Conservation (phyloP, 2,329 filamentous ascomycete species). For the Ophiostoma australiae region DNA sequence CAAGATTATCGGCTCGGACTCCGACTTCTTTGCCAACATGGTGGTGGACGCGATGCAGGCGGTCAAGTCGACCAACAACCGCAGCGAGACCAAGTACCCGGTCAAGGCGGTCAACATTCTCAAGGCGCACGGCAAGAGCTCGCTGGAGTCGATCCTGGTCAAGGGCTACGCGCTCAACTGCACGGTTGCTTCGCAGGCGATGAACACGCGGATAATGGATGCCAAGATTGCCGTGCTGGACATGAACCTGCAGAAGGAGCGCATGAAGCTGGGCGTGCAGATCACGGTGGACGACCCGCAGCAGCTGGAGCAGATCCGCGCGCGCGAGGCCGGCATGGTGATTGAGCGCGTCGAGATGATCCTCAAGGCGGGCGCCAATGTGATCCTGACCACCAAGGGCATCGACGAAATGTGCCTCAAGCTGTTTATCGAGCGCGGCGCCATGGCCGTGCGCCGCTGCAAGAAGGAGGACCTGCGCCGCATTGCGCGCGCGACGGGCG, state of each 20-base stretch:
- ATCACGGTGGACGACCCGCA: constrained; percentile 97
- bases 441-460: constrained; percentile 91
- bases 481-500: constrained; percentile 93
- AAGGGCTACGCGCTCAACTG: constrained; percentile 98
- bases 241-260: constrained; percentile 98
- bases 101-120: constrained; percentile 99
- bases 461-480: constrained; percentile 97
- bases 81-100: constrained; percentile 88
- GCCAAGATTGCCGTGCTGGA: constrained; percentile 96
- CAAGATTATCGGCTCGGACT: constrained; percentile 95
- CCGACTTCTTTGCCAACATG: constrained; percentile 96
- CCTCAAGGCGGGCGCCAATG: constrained; percentile 92
- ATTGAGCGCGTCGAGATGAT: constrained; percentile 96
- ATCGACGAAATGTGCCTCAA: constrained; percentile 96
- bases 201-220: constrained; percentile 86
- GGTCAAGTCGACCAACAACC: constrained; percentile 88
- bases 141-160: constrained; percentile 78
- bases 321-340: constrained; percentile 87
- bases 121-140: constrained; percentile 94
- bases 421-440: constrained; percentile 87
- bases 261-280: constrained; percentile 98
- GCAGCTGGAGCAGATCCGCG: constrained; percentile 94
- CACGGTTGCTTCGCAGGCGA: constrained; percentile 95
- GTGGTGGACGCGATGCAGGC: constrained; percentile 93
- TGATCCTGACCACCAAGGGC: constrained; percentile 94